Evolutionary conservation across 768 basidiomycete species (phyloP).

Genomic region (Hygrophorus russula): DNA sequence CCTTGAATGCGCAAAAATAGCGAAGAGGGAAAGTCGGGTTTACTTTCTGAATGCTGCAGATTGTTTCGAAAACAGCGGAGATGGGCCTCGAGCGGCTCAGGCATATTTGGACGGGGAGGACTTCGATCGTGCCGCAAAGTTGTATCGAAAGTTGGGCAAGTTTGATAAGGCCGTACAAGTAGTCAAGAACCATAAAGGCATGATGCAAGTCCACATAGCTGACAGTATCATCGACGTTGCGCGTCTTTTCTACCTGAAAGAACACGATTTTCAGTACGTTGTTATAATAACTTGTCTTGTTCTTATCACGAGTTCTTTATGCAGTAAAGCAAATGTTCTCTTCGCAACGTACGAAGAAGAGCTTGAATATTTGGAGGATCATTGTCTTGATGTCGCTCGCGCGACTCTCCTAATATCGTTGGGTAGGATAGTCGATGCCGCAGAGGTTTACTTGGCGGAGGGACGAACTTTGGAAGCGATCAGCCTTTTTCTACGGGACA

Average conservation of each 20-base stretch:
- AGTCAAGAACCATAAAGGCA: conserved; percentile 21
- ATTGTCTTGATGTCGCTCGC: conserved; percentile 37
- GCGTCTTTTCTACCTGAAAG: conserved; percentile 32
- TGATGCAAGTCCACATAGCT: conserved; percentile 21
- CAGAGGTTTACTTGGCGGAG: conserved; percentile 36
- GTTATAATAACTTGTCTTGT: neutral
- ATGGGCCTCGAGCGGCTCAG: conserved; percentile 31
- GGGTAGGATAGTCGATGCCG: conserved; percentile 36
- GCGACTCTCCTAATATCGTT: conserved; percentile 31
- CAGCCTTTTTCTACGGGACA: conserved; percentile 27
- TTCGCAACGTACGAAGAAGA: conserved; percentile 42
- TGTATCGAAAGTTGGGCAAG: conserved; percentile 35
- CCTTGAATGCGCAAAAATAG: conserved; percentile 23
- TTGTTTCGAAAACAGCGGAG: conserved; percentile 30
- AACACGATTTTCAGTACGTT: conserved; percentile 24
- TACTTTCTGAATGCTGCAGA: conserved; percentile 35
- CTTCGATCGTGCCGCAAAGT: conserved; percentile 30
- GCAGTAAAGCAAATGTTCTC: conserved; percentile 34
- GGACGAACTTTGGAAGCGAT: conserved; percentile 38
- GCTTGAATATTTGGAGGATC: conserved; percentile 45
- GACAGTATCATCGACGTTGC: conserved; percentile 31
- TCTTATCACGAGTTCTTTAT: conserved; percentile 3
- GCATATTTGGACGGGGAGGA: conserved; percentile 30
- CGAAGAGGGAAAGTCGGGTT: conserved; percentile 16
- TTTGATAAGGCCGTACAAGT: conserved; percentile 46